A percentile compares a stretch with the other conserved stretches of the same genome.
These are phyloP conservation scores for Endoconidiophora polonica DNA, from an alignment of 2,329 filamentous ascomycete genomes.

Conservation along the genomic window DNA sequence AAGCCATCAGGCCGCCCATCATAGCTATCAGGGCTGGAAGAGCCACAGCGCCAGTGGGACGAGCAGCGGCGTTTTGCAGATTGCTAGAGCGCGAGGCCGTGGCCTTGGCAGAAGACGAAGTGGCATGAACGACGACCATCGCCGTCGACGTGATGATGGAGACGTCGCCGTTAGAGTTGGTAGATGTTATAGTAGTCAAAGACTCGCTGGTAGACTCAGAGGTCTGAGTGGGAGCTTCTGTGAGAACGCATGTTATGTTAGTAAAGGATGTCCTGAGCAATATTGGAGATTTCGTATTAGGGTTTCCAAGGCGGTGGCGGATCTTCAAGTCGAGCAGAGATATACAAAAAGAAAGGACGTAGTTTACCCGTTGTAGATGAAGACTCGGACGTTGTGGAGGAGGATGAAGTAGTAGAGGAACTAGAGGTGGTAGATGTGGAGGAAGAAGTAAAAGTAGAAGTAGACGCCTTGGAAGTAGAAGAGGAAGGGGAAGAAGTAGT, in stretches of 20 bases:
- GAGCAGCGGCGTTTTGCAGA: slow-evolving; percentile 23
- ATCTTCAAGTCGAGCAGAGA: not conserved
- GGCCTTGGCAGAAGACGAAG: slow-evolving; percentile 13
- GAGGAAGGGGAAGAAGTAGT: slow-evolving; percentile 13
- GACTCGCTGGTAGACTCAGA: slow-evolving; percentile 21
- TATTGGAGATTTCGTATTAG: not conserved
- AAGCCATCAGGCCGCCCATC: slow-evolving; percentile 15
- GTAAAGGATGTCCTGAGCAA: not conserved
- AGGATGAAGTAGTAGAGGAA: slow-evolving; percentile 16
- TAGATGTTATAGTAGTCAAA: slow-evolving; percentile 28
- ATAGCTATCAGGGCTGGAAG: slow-evolving; percentile 14
- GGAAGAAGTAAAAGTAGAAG: slow-evolving; percentile 9
- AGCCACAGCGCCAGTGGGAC: slow-evolving; percentile 12
- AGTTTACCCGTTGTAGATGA: not conserved
- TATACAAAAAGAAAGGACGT: not conserved
- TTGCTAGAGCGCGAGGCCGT: slow-evolving; percentile 18
- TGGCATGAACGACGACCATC: slow-evolving; percentile 28
- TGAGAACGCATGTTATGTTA: not conserved
- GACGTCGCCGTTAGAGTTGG: slow-evolving; percentile 27
- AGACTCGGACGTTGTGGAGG: slow-evolving; percentile 11
- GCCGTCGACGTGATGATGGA: slow-evolving; percentile 33
- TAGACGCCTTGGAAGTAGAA: slow-evolving; percentile 8
- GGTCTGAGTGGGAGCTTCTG: slow-evolving; percentile 14
- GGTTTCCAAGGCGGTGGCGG: not conserved
- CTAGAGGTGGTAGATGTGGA: slow-evolving; percentile 17